Evolutionary conservation across 139 green algal species (phyloP), one percentile per base, ranked within the genome.

Genomic region (Chlamydomonas incerta): DNA sequence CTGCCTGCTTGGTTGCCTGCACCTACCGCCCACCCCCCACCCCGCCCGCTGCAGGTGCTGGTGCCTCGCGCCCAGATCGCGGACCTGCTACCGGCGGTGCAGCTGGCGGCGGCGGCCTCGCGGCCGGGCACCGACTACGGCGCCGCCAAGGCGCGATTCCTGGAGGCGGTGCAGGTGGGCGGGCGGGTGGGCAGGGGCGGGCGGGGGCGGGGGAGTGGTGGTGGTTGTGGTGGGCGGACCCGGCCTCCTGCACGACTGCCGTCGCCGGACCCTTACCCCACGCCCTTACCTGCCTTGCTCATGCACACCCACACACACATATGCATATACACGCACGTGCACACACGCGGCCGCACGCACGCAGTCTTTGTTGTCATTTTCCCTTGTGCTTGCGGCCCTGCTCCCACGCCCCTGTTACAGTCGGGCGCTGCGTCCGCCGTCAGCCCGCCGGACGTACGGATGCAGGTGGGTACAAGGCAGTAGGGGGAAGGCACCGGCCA

Each of bases 71-170:
- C 96, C 33, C 89, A 96, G 68, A 85, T 99, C 41, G 92, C 97
- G 82, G 96, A 99, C 82, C 93, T 99, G 73, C 88, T 98, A 41
- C 96, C 96, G 18, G 96, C 92, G 14, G 94, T 92, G 21, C 95
- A 96, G 57, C 89, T 99, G 84, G 87, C 98, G 26, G 85, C 83
- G 86, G 88, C 60, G 85, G 69, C 57, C 72, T 69, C 17, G 57
- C 70, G 87, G 14, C 84, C 90, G 0, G 87, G 88, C 0, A 60
- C 46, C 33, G 93, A 98, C 83, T 98, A 97, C 67, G 92, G 93
- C 11, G 74, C 89, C 4, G 95, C 95, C 69, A 97, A 97, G 88
- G 31, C 67, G 8, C 55, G 75, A 11, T 98, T 98, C 89, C 81
- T 98, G 80, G 57, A 84, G 13, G 90, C 81, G 17, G 34, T 98